Evolutionary conservation across 1,284 basidiomycete genomes (phyloP), one percentile per base, ranked within the genome.

Genomic region (Trichosporon sp.): DNA sequence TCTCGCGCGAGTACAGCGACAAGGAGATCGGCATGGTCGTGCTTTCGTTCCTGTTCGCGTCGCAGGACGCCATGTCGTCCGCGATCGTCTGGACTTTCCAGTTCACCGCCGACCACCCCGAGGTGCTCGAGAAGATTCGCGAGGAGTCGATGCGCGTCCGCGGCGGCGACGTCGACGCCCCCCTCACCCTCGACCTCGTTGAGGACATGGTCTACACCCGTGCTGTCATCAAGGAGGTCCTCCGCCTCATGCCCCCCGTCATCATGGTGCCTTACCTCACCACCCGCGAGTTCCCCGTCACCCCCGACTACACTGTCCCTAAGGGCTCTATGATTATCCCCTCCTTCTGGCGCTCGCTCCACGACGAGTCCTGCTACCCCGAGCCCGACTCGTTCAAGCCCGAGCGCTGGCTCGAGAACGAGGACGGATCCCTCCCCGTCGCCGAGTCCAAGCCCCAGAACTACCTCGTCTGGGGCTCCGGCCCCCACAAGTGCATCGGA

Each of bases 11-110:
- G 76, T 98, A 96, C 84, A 92, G 89, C 71, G 91, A 98, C 83
- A 87, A 89, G 76, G 96, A 99, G 84, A 99, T 99, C 87, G 95
- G 90, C 34, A 93, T 98, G 90, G 95, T 97, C 74, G 84, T 97
- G 51, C 89, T 99, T 78, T 94, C 92, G 23, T 99, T 99, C 90
- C 86, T 99, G 70, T 99, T 99, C 78, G 96, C 97, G 9, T 93
- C 91, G 29, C 96, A 99, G 85, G 96, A 99, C 81, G 96, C 96
- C 71, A 98, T 99, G 96, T 93, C 92, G 79, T 92, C 90, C 72
- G 93, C 93, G 66, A 85, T 84, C 66, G 80, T 95, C 78, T 98
- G 93, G 83, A 90, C 90, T 58, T 96, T 99, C 89, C 97, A 99
- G 85, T 92, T 96, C 83, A 87, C 98, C 63, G 92, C 93, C 58